Base-by-base conservation (phyloP, 441 rosid genomes). In the Manihot esculenta region DNA sequence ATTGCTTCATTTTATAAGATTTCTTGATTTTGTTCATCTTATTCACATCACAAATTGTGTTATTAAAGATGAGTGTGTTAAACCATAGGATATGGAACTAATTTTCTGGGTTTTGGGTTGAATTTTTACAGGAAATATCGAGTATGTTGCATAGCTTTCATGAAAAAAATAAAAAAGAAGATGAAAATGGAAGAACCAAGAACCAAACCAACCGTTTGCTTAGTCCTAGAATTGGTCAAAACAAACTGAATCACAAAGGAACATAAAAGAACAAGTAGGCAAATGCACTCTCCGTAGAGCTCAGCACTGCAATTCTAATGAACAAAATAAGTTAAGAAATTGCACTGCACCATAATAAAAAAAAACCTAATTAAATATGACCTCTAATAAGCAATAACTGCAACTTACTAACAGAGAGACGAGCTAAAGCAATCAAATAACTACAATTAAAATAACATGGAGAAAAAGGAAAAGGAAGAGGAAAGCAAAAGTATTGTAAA, bases 401-500 rank as follows among this genome's bases (percentile, higher is more conserved):
- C 24, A 7, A 62, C 18, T 62, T 62, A 20, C 24, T n/a, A 6
- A 68, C 1, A 11, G 61, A 27, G 47, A 38, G 44, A 21, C 11
- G 50, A 68, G 27, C 1, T 42, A 13, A 7, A 10, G 20, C 50
- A 47, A 60, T 26, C 17, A 70, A 33, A 71, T 5, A n/a, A 45
- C 49, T 1, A 57, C 8, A 45, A 51, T 23, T 20, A 7, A 18
- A 20, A 69, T 76, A 62, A 67, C 12, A 15, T 21, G 23, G 21
- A 62, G 62, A 35, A 81, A 58, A n/a, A 63, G 79, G 60, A 26
- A 68, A 75, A 62, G 42, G 58, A 65, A 17, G n/a, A n/a, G 21
- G 23, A 33, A 62, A 58, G 42, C 80, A 58, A n/a, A 63, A 80
- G 62, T 30, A 68, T 72, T 70, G 66, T 0, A 41, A 66, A 75